A percentile compares a stretch with the other conserved stretches of the same genome.
phyloP scores from a whole-genome alignment of 2,329 filamentous ascomycete species.

The Colletotrichum sp. region DNA sequence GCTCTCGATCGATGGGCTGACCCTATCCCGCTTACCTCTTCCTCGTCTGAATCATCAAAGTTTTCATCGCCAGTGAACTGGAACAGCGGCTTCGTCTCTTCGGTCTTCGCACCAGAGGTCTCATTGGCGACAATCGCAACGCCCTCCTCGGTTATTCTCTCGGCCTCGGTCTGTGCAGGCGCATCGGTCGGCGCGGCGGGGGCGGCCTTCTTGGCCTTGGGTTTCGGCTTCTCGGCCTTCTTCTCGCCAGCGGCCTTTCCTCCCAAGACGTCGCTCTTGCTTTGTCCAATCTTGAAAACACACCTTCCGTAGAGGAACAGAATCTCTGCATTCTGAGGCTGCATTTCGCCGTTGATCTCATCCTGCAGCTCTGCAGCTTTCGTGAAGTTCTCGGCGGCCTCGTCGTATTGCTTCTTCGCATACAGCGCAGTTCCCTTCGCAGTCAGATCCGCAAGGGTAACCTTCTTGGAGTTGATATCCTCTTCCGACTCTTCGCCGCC shows the following conservation, averaged over 20 bases:
- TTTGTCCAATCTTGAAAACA: conserved; percentile 91
- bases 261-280: conserved; percentile 92
- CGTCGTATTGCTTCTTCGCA: conserved; percentile 85
- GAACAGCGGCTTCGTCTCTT: conserved; percentile 78
- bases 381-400: conserved; percentile 86
- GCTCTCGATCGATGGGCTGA: conserved; percentile 4
- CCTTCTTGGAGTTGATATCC: conserved; percentile 57
- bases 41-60: conserved; percentile 82
- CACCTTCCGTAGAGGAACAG: conserved; percentile 94
- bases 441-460: conserved; percentile 77
- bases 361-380: conserved; percentile 89
- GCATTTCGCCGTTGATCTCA: conserved; percentile 90
- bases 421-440: conserved; percentile 86
- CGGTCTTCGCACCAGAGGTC: conserved; percentile 45
- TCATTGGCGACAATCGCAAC: conserved; percentile 48
- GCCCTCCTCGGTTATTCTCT: conserved; percentile 51
- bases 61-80: conserved; percentile 95
- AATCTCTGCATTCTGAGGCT: conserved; percentile 88
- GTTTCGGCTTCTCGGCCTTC: conserved; percentile 36
- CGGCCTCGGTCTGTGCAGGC: conserved; percentile 39
- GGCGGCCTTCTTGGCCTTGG: conserved; percentile 41
- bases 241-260: conserved; percentile 71
- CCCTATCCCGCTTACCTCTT: conserved; percentile 54
- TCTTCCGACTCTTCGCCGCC: conserved; percentile 37
- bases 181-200: conserved; percentile 34